Conservation (phyloP, 345 rosid species). For the Isatis tinctoria region DNA sequence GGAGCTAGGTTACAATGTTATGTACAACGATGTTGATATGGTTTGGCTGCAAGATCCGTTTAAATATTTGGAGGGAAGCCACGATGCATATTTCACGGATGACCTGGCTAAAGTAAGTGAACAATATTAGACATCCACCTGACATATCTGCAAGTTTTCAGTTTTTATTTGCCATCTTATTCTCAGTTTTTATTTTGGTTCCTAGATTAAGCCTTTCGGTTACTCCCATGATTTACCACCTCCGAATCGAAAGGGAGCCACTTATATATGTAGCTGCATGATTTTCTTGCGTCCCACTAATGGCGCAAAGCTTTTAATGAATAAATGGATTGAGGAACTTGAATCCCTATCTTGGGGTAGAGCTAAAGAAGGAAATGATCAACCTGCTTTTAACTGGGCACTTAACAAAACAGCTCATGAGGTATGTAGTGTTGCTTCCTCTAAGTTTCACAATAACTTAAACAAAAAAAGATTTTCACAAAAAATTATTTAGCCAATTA, state of each 20-base stretch:
- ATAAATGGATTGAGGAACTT: slow-evolving; percentile 87
- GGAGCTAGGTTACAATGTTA: not conserved
- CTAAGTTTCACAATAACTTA: not conserved
- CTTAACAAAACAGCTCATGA: slow-evolving; percentile 60
- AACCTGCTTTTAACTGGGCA: slow-evolving; percentile 92
- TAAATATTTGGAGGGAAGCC: not conserved
- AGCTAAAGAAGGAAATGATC: slow-evolving; percentile 78
- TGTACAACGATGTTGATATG: not conserved
- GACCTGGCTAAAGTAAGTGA: not conserved
- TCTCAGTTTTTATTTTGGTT: not conserved
- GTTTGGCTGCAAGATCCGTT: slow-evolving; percentile 6
- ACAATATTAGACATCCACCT: not conserved
- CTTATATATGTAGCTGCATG: slow-evolving; percentile 90
- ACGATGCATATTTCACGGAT: not conserved
- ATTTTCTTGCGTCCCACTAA: slow-evolving; percentile 66
- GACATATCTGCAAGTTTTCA: not conserved
- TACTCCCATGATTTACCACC: slow-evolving; percentile 80
- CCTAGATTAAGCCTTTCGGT: slow-evolving; percentile 70
- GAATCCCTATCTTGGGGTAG: slow-evolving; percentile 63
- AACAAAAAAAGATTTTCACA: not conserved
- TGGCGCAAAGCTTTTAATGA: slow-evolving; percentile 83
- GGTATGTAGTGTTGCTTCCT: slow-evolving; percentile 36
- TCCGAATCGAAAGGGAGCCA: slow-evolving; percentile 64
- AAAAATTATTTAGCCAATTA: not conserved
- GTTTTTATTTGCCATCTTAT: not conserved